Conservation (phyloP, 2,329 filamentous ascomycete genomes). For the Xylariaceae sp. region DNA sequence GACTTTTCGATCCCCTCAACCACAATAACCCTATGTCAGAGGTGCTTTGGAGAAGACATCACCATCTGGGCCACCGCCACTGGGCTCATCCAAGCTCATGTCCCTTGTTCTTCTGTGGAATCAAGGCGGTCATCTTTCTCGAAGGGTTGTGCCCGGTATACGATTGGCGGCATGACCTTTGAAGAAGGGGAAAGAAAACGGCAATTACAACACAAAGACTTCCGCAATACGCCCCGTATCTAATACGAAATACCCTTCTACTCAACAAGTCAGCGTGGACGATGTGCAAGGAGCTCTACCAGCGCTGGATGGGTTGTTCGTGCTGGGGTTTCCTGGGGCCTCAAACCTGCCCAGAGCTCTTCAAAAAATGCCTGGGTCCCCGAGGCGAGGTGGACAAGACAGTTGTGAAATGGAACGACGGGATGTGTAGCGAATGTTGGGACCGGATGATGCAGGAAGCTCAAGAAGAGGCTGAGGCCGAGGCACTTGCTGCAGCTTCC, state of each 20-base stretch:
- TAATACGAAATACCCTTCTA: background rate
- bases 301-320: slow-evolving; percentile 30
- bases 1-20: background rate
- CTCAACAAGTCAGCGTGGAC: background rate
- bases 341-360: slow-evolving; percentile 29
- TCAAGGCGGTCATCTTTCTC: too few relatives aligned
- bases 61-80: too few relatives aligned
- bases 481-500: slow-evolving; percentile 17
- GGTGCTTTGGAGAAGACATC: too few relatives aligned
- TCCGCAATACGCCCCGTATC: background rate
- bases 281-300: slow-evolving; percentile 34
- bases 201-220: too few relatives aligned
- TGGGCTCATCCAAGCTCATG: too few relatives aligned
- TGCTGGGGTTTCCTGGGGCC: slow-evolving; percentile 32
- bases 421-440: slow-evolving; percentile 34
- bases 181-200: too few relatives aligned
- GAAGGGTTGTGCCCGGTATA: too few relatives aligned
- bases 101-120: too few relatives aligned
- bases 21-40: background rate
- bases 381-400: slow-evolving; percentile 32
- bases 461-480: slow-evolving; percentile 21
- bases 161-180: too few relatives aligned
- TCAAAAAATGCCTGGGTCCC: slow-evolving; percentile 31
- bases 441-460: slow-evolving; percentile 30
- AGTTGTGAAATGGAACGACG: slow-evolving; percentile 31